A percentile compares a stretch with the other conserved stretches of the same genome.
phyloP scores from a whole-genome alignment of 495 filamentous ascomycete genomes.

The Chaetomidium leptoderma region DNA sequence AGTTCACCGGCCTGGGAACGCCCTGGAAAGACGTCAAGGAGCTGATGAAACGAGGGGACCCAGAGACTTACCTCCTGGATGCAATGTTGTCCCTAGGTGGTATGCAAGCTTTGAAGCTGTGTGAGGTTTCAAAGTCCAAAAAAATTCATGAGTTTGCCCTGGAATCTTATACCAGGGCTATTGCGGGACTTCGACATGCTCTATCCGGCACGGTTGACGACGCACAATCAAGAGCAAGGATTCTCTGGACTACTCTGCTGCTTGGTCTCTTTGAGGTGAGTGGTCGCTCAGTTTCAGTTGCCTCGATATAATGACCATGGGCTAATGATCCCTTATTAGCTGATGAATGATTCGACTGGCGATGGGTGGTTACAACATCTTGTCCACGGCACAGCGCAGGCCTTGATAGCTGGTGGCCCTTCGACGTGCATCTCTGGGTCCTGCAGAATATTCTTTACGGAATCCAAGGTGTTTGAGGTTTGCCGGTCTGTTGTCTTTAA shows the following conservation, averaged over 20 bases:
- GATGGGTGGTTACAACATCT: not conserved
- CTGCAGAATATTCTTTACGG: not conserved
- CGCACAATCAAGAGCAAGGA: not conserved
- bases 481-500: not conserved
- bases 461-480: constrained; percentile 1
- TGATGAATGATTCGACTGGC: not conserved
- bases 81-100: not conserved
- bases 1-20: not conserved
- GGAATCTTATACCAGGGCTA: not conserved
- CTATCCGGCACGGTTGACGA: not conserved
- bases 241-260: not conserved
- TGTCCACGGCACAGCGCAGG: not conserved
- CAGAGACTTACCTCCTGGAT: not conserved
- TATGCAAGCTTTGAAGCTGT: not conserved
- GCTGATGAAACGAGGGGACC: not conserved
- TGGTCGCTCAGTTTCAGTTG: not conserved
- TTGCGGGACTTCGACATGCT: not conserved
- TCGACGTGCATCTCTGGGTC: not conserved
- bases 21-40: not conserved
- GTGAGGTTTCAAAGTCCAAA: not conserved
- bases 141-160: not conserved
- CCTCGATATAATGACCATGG: not conserved
- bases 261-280: constrained; percentile 1
- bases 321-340: not conserved
- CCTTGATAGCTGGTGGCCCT: not conserved